These are phyloP conservation scores for Podospora pseudoanserina DNA, from an alignment of 495 filamentous ascomycete species.

Conservation along the genomic window DNA sequence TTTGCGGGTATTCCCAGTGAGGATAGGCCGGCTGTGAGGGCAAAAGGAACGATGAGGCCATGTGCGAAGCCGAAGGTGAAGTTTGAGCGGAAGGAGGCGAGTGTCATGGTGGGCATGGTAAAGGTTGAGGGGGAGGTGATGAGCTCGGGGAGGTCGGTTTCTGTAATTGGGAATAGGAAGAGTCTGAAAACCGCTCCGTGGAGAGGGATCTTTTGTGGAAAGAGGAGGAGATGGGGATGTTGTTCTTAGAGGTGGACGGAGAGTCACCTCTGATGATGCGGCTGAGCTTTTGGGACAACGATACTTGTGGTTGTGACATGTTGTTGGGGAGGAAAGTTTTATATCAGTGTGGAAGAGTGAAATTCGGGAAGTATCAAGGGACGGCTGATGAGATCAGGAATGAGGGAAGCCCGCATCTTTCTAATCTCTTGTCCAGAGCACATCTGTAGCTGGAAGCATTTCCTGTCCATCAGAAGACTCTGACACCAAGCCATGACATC, in stretches of 20 bases:
- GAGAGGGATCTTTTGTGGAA: neutral
- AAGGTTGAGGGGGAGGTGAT: neutral
- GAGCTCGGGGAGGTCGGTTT: neutral
- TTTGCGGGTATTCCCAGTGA: constrained; percentile 60
- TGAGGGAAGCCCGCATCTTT: neutral
- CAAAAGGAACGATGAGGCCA: constrained; percentile 64
- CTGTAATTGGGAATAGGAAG: neutral
- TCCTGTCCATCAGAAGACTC: neutral
- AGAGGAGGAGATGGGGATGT: neutral
- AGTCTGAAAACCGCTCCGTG: neutral
- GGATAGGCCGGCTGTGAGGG: constrained; percentile 59
- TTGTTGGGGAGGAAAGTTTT: neutral
- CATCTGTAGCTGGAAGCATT: neutral
- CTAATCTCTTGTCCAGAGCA: neutral
- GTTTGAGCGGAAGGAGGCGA: constrained; percentile 37
- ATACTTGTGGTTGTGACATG: neutral
- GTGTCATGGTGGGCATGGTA: neutral
- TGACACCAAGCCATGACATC: neutral
- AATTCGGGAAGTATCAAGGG: neutral
- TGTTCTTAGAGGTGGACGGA: neutral
- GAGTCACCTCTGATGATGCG: constrained; percentile 1
- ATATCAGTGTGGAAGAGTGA: neutral
- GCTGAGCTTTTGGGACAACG: neutral
- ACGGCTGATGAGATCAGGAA: neutral
- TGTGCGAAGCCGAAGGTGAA: constrained; percentile 57